Base-by-base conservation (phyloP, 208 protist genomes). In the Histomonas meleagridis region DNA sequence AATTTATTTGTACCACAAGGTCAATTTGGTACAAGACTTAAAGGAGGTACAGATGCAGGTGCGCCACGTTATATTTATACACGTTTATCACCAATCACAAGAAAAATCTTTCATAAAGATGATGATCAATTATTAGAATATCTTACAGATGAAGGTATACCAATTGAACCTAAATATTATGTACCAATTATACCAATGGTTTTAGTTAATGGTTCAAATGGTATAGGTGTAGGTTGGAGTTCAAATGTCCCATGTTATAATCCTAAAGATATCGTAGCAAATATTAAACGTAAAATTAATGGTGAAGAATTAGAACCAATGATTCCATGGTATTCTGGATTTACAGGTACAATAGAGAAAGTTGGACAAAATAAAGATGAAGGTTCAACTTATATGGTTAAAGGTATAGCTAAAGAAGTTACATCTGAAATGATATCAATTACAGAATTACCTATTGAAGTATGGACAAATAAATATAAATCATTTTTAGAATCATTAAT, bases 31-130 rank as follows among this genome's bases (percentile, higher is more conserved):
- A 99, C 97, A 69, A 93, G 97, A 12, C 91, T 98, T 18, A 95
- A 97, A 92, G 98, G 98, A 92, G 98, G 98, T 72, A 98, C 99
- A 93, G 99, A 99, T 95, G 95, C 97, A 28, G 98, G 98, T 49
- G 95, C 95, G 53, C 94, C 98, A 16, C 97, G 98, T 95, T 99
- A 99, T 95, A 99, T 99, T 92, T 99, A 98, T 93, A 99, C 98
- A 5, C 93, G 94, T 4, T 96, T 99, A n/a, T 94, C 94, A 38
- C 92, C 95, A 38, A 95, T 99, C 62, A 96, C 98, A 1, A 69
- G 92, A 32, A 92, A 93, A 32, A 93, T 99, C 81, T 99, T 99
- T 94, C 96, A 97, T 93, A 94, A 95, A 23, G 96, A 96, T n/a
- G 99, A 99, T 94, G 98, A 99, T 94, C 95, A 94, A 65, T 91